These are phyloP conservation scores for Escallonia rubra DNA, from an alignment of 129 eudicot genomes.

Conservation along the genomic window DNA sequence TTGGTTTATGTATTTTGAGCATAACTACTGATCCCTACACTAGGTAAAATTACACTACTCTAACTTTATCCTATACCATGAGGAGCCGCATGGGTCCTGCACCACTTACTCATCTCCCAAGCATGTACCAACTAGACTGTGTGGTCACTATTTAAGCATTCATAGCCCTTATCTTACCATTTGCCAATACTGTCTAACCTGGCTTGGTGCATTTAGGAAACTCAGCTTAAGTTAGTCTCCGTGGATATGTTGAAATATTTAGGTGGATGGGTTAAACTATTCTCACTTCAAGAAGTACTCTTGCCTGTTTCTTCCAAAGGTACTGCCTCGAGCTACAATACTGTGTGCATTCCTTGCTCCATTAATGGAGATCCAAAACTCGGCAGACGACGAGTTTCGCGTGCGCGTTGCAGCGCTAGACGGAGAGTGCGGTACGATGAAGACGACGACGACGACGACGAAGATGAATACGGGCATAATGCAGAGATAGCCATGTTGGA, in stretches of 20 bases:
- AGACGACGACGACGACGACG: constrained; percentile 20
- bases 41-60: too few relatives aligned
- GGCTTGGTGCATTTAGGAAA: too few relatives aligned
- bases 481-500: constrained; percentile 67
- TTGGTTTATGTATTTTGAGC: too few relatives aligned
- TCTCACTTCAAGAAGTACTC: not conserved
- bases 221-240: too few relatives aligned
- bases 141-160: too few relatives aligned
- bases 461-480: constrained; percentile 47
- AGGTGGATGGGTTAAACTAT: not conserved
- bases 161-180: too few relatives aligned
- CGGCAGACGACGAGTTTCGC: not conserved
- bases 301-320: not conserved
- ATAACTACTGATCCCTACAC: too few relatives aligned
- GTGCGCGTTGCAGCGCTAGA: constrained; percentile 32
- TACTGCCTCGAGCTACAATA: constrained; percentile 2
- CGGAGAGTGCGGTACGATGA: constrained; percentile 43
- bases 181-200: too few relatives aligned
- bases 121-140: too few relatives aligned
- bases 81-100: too few relatives aligned
- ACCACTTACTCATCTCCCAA: too few relatives aligned
- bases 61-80: too few relatives aligned
- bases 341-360: not conserved
- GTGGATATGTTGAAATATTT: not conserved
- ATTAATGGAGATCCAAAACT: constrained; percentile 3